phyloP scores from a whole-genome alignment of 1,139 yeast genomes.

The Yamadazyma conglobata region DNA sequence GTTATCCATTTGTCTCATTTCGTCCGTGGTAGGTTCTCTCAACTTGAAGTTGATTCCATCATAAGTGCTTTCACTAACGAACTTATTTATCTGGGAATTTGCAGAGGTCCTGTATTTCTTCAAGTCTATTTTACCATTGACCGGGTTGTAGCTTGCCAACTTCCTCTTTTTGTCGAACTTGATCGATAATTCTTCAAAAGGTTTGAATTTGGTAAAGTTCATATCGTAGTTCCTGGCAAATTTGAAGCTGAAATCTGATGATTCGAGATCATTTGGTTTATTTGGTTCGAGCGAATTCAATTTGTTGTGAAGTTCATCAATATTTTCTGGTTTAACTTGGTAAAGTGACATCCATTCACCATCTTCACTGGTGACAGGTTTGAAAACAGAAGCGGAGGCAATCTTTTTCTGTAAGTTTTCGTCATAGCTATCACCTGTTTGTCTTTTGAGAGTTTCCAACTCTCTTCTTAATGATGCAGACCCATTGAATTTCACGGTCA shows the following conservation, averaged over 20 bases:
- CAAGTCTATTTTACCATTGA: constrained; percentile 73
- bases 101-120: constrained; percentile 70
- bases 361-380: constrained; percentile 69
- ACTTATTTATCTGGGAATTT: constrained; percentile 47
- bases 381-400: constrained; percentile 64
- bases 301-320: constrained; percentile 36
- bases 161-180: constrained; percentile 48
- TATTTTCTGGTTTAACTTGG: constrained; percentile 28
- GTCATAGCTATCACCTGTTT: constrained; percentile 34
- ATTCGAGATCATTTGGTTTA: constrained; percentile 40
- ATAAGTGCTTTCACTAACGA: constrained; percentile 47
- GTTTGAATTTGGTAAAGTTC: constrained; percentile 48
- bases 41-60: constrained; percentile 58
- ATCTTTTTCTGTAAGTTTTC: constrained; percentile 41
- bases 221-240: constrained; percentile 81
- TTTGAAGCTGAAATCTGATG: constrained; percentile 52
- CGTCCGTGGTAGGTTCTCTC: constrained; percentile 72
- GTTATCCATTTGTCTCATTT: constrained; percentile 64
- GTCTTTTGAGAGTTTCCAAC: constrained; percentile 31
- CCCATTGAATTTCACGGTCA: constrained; percentile 72
- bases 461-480: constrained; percentile 63
- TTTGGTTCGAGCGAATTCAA: constrained; percentile 51
- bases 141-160: constrained; percentile 74
- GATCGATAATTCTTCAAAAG: constrained; percentile 45
- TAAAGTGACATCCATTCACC: constrained; percentile 85